phyloP scores from a whole-genome alignment of 2,329 filamentous ascomycete genomes.

The Harringtonia lauricola region DNA sequence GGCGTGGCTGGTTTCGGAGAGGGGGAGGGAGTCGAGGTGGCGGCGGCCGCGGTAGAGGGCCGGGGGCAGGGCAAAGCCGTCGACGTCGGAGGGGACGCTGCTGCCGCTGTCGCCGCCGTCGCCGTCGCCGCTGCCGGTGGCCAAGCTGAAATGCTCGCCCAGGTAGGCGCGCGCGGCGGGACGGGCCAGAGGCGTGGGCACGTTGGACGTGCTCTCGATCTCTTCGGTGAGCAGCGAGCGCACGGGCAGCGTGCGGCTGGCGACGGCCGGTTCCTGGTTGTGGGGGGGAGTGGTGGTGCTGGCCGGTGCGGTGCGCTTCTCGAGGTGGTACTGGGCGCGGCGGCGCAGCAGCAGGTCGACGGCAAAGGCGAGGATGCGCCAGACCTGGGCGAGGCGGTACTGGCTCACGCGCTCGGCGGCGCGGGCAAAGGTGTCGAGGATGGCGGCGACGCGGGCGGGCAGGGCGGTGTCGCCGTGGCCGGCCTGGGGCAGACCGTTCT shows the following conservation, averaged over 20 bases:
- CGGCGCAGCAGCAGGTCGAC: slow-evolving; percentile 41
- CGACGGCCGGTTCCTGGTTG: neutral
- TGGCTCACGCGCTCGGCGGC: slow-evolving; percentile 45
- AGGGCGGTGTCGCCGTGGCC: slow-evolving; percentile 24
- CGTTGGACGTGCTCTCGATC: slow-evolving; percentile 51
- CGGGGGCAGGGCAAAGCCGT: slow-evolving; percentile 38
- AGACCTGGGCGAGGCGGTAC: slow-evolving; percentile 52
- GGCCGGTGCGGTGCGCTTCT: slow-evolving; percentile 26
- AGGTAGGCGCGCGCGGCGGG: slow-evolving; percentile 23
- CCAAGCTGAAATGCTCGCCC: neutral
- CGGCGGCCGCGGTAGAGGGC: slow-evolving; percentile 29
- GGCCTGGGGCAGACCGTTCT: slow-evolving; percentile 32
- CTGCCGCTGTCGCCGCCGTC: slow-evolving; percentile 13
- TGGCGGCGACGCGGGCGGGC: slow-evolving; percentile 33
- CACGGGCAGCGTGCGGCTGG: slow-evolving; percentile 12
- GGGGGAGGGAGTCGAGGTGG: slow-evolving; percentile 36
- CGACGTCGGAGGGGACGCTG: slow-evolving; percentile 16
- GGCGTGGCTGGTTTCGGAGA: slow-evolving; percentile 39
- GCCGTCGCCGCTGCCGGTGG: neutral
- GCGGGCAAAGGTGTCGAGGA: slow-evolving; percentile 45
- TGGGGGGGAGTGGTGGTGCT: no score
- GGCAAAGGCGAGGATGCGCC: slow-evolving; percentile 48
- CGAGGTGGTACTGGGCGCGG: slow-evolving; percentile 46
- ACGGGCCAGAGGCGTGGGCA: slow-evolving; percentile 46
- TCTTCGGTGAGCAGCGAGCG: slow-evolving; percentile 43